Conservation (phyloP, 768 basidiomycete genomes). For the Lanmaoa rubissima region DNA sequence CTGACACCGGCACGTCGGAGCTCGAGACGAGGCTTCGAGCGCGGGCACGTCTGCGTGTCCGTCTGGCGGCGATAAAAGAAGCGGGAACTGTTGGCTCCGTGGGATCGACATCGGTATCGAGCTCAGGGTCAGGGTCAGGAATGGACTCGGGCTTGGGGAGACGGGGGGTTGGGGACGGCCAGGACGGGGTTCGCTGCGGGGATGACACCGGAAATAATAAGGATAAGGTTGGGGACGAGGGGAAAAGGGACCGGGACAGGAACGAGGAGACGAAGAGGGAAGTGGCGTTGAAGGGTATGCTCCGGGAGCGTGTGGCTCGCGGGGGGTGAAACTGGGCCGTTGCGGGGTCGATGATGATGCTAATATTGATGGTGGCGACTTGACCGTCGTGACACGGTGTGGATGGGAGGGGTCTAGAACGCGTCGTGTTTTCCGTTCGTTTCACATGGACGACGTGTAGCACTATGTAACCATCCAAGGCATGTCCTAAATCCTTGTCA, state of each 20-base stretch:
- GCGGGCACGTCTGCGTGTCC: constrained; percentile 47
- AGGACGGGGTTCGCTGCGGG: too few species aligned
- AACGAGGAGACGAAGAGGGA: not conserved
- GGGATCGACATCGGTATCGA: not conserved
- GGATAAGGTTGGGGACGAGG: not conserved
- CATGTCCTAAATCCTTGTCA: too few species aligned
- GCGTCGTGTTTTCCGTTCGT: too few species aligned
- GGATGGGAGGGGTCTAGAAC: too few species aligned
- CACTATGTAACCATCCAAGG: too few species aligned
- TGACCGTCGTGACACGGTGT: too few species aligned
- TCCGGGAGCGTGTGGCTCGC: not conserved
- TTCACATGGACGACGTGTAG: too few species aligned
- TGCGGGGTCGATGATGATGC: too few species aligned
- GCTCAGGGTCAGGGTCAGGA: not conserved
- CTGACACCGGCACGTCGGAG: not conserved
- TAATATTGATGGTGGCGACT: too few species aligned
- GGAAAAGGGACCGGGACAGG: not conserved
- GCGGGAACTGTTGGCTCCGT: not conserved
- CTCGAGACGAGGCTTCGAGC: constrained; percentile 47
- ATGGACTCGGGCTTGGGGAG: not conserved
- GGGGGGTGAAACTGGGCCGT: not conserved
- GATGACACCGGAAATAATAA: not conserved
- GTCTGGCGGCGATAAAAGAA: constrained; percentile 46
- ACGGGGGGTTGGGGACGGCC: not conserved
- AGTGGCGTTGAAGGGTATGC: not conserved